Percentiles rank a stretch among this genome's conserved stretches.
Conservation (phyloP, 257 asterid genomes). For the Nicotiana sylvestris region DNA sequence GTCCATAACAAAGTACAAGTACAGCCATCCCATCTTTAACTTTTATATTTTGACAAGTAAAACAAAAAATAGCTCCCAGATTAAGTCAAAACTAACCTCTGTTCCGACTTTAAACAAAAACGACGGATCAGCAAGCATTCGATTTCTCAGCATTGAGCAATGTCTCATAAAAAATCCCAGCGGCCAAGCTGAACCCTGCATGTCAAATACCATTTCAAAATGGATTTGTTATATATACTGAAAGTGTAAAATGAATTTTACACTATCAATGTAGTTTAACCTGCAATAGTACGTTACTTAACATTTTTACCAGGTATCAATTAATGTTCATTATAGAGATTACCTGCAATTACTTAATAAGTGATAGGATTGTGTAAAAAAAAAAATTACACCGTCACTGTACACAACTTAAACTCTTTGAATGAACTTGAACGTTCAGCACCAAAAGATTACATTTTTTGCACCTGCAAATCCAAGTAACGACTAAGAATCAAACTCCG, state of each 20-base stretch:
- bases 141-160: slow-evolving; percentile 73
- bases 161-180: slow-evolving; percentile 77
- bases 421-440: background rate
- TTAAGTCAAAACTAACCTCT: slow-evolving; percentile 52
- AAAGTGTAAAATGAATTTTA: too few species aligned
- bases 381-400: too few species aligned
- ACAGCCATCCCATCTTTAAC: background rate
- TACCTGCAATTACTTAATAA: too few species aligned
- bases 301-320: too few species aligned
- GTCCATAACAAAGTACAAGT: background rate
- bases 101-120: slow-evolving; percentile 93
- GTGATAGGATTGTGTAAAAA: too few species aligned
- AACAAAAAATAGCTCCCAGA: background rate
- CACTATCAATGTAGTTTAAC: too few species aligned
- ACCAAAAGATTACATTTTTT: background rate
- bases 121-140: slow-evolving; percentile 94
- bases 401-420: too few species aligned
- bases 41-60: background rate
- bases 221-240: too few species aligned
- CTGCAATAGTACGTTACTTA: too few species aligned
- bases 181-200: slow-evolving; percentile 75
- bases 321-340: too few species aligned
- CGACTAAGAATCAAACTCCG: slow-evolving; percentile 63
- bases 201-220: slow-evolving; percentile 9
- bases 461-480: slow-evolving; percentile 84